Evolutionary conservation across 805 yeast genomes (phyloP), one percentile per base, ranked within the genome.

Genomic region (Metschnikowia proteae): DNA sequence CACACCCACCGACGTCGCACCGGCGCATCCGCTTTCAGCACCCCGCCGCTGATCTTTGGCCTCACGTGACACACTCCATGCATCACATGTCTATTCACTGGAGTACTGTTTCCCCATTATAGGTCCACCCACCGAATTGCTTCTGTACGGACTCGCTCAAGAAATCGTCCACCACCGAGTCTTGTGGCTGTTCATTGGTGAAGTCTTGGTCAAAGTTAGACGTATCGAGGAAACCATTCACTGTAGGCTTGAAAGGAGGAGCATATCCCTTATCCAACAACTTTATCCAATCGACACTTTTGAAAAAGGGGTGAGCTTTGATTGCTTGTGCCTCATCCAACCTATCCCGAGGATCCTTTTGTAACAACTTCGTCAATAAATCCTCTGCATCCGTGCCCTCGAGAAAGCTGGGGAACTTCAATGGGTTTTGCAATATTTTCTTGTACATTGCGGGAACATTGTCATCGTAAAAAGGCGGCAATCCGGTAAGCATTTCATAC

Each of bases 51-150:
- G 17, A 17, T 17, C 17, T 17, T 17, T 17, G 38, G 29, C 6
- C 8, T 36, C 38, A 36, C 27, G 38, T 36, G 38, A 36, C 29
- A n/a, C 9, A 7, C 11, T 10, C 3, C 13, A n/a, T 17, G 33
- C 5, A 11, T 38, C 42, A 26, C 30, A 11, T 37, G 40, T 6
- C 13, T 22, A 10, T 26, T 6, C 3, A 23, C 27, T 48, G 54
- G 22, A 57, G 55, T 29, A 66, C 63, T 13, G 60, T 68, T 43
- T 77, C 83, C 2, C 94, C 95, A 42, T 84, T 88, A 67, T 91
- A 92, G 2, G 98, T 92, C 99, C 99, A 94, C 5, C 99, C 98
- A 41, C 97, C 98, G 74, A 94, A 94, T 70, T 94, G 98, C 64
- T 86, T 83, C 68, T 94, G 99, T n/a, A 94, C 97, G 59, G 91